Base-by-base conservation (phyloP, 352 stramenopile species). In the Plasmopara muralis region DNA sequence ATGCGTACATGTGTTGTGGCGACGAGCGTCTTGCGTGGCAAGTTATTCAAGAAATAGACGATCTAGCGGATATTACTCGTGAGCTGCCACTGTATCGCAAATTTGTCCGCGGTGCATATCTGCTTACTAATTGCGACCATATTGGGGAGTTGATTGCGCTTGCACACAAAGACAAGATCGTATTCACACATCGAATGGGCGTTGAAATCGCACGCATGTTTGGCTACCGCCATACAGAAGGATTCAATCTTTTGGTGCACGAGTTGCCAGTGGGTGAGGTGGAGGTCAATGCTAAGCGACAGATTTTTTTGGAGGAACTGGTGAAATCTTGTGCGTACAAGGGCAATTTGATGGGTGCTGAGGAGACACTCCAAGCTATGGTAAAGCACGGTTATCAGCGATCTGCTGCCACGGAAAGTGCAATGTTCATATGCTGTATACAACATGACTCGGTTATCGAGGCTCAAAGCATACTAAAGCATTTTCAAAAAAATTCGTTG, bases 261-360 rank as follows among this genome's bases (percentile, higher is more conserved):
- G 50, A 84, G 29, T 39, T 87, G 14, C 66, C 63, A 20, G 35
- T 66, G 14, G 57, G 43, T 25, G 49, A 56, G 9, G 0, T 47
- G 9, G 50, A 43, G 8, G 50, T 18, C 0, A 47, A 63, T 2
- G 46, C 67, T 5, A 82, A 80, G 55, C 57, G 60, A 9, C 74
- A 78, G 57, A 52, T 38, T 1, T 70, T 75, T 33, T 48, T 88
- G 47, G 76, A 90, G 64, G 79, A 90, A 43, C 50, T 90, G 15
- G 57, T 85, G 35, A 79, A 71, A 42, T 84, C 79, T 0, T 90
- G 79, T 42, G 77, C 74, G 13, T 87, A 85, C 56, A 84, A 85
- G 52, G 63, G 71, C 38, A 87, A 88, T 40, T 63, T 53, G 8
- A 20, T 47, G 33, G 79, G 79, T 0, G 67, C 79, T 29, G 62